Percentiles rank a stretch among this genome's conserved stretches.
phyloP scores from a whole-genome alignment of 495 filamentous ascomycete species.

The Penicillium canescens region DNA sequence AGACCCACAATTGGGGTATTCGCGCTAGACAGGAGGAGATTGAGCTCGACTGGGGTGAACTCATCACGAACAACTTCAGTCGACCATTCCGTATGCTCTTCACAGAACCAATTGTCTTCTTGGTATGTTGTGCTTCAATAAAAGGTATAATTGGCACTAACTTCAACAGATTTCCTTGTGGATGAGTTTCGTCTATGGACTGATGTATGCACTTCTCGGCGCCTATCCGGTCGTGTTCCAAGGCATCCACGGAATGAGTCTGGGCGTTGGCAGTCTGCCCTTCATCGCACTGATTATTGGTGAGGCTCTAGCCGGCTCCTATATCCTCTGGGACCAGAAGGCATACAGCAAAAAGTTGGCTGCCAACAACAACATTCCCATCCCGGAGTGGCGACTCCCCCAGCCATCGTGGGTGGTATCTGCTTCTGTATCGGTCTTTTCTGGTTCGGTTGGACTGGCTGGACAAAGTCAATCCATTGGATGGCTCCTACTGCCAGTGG shows the following conservation, averaged over 20 bases:
- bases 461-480: constrained; percentile 36
- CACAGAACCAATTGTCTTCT: constrained; percentile 40
- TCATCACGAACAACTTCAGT: constrained; percentile 43
- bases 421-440: constrained; percentile 56
- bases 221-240: constrained; percentile 46
- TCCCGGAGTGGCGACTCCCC: constrained; percentile 40
- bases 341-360: constrained; percentile 31
- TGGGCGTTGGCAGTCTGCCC: constrained; percentile 37
- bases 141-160: constrained; percentile 9
- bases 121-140: constrained; percentile 3
- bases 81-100: constrained; percentile 49
- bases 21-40: constrained; percentile 51
- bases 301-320: constrained; percentile 32
- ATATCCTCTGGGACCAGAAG: constrained; percentile 25
- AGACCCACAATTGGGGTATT: constrained; percentile 50
- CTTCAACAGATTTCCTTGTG: constrained; percentile 43
- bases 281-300: constrained; percentile 45
- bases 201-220: constrained; percentile 42
- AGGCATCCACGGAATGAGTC: constrained; percentile 36
- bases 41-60: constrained; percentile 41
- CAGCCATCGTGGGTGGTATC: constrained; percentile 49
- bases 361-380: constrained; percentile 33
- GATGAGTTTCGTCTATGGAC: constrained; percentile 48
- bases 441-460: constrained; percentile 48
- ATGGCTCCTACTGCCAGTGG: constrained; percentile 41